Evolutionary conservation across 1,139 yeast species (phyloP).

Genomic region (Debaryomyces fabryi): DNA sequence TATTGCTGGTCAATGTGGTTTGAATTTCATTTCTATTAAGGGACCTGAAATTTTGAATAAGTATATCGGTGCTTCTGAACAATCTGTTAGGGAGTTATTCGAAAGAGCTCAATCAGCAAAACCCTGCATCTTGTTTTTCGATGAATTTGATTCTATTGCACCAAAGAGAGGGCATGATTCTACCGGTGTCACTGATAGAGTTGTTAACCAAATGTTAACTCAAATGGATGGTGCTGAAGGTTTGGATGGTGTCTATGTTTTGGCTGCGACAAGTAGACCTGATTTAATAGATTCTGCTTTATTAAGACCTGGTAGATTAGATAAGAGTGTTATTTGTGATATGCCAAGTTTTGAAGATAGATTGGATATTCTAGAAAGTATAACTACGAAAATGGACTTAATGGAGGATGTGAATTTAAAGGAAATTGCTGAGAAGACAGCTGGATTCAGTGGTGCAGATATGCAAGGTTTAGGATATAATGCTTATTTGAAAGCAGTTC

Average conservation of each 20-base stretch:
- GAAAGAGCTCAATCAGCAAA: constrained; percentile 93
- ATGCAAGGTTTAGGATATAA: constrained; percentile 90
- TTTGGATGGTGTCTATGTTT: constrained; percentile 90
- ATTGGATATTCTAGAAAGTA: constrained; percentile 67
- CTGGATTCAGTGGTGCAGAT: constrained; percentile 93
- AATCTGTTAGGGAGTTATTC: constrained; percentile 87
- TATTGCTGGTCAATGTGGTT: constrained; percentile 91
- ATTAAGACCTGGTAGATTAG: constrained; percentile 93
- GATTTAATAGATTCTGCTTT: constrained; percentile 94
- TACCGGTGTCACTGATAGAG: constrained; percentile 97
- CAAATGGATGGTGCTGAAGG: constrained; percentile 99
- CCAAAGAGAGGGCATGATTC: constrained; percentile 98
- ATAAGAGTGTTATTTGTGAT: constrained; percentile 87
- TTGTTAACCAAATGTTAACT: constrained; percentile 93
- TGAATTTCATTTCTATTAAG: constrained; percentile 89
- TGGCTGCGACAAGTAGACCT: constrained; percentile 96
- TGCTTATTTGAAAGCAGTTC: constrained; percentile 90
- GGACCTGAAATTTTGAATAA: constrained; percentile 97
- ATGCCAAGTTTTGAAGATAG: constrained; percentile 77
- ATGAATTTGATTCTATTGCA: constrained; percentile 95
- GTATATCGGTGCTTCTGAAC: constrained; percentile 97
- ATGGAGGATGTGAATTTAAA: constrained; percentile 54
- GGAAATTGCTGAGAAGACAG: constrained; percentile 60
- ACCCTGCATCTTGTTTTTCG: constrained; percentile 92
- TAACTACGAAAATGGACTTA: constrained; percentile 58